phyloP scores from a whole-genome alignment of 2,329 filamentous ascomycete genomes.

The Drechslera avenae region DNA sequence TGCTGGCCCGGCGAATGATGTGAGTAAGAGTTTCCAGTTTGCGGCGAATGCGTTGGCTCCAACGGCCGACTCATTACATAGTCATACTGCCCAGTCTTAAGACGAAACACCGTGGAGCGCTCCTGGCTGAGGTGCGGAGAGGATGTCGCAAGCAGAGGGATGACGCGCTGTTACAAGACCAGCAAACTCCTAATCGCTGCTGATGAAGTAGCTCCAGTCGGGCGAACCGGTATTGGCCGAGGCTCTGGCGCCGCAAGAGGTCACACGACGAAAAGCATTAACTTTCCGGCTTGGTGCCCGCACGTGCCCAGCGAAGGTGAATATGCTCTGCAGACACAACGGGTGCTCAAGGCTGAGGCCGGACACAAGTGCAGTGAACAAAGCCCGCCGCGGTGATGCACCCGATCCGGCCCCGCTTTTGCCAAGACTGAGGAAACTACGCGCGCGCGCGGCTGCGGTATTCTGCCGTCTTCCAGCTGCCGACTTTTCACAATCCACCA shows the following conservation, averaged over 20 bases:
- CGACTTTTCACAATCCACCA: conserved; percentile 1
- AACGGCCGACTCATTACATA: conserved; percentile 30
- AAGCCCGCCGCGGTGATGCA: conserved; percentile 16
- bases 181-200: conserved; percentile 33
- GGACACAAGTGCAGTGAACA: conserved; percentile 1
- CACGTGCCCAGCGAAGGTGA: conserved; percentile 3
- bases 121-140: conserved; percentile 26
- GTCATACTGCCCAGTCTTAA: conserved; percentile 21
- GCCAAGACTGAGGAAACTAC: conserved; percentile 30
- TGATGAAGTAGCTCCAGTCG: conserved; percentile 31
- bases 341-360: conserved; percentile 10
- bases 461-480: background rate
- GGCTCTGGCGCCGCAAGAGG: conserved; percentile 21
- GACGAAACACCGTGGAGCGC: conserved; percentile 30
- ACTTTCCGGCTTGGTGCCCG: conserved; percentile 1
- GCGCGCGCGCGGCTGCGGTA: background rate
- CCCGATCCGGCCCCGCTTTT: conserved; percentile 13
- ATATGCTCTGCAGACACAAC: background rate
- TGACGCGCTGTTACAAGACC: conserved; percentile 37
- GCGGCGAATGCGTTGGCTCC: conserved; percentile 43
- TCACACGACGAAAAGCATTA: conserved; percentile 32
- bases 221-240: conserved; percentile 16
- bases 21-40: conserved; percentile 37
- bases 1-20: conserved; percentile 37
- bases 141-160: conserved; percentile 28